Conservation (phyloP, 108 stramenopile genomes). For the Cyclotella atomus region DNA sequence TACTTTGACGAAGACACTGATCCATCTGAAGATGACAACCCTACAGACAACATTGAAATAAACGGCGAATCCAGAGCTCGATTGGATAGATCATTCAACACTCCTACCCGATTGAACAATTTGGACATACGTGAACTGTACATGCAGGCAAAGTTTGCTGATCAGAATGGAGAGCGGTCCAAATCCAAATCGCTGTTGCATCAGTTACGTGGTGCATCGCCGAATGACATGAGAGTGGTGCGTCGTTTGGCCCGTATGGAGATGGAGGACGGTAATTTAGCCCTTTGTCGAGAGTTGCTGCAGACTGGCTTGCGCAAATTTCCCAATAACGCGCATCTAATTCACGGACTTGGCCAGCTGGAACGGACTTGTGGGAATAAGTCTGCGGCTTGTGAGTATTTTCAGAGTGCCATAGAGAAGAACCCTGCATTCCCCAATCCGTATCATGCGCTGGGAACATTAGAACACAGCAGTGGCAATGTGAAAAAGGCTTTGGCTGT, state of each 20-base stretch:
- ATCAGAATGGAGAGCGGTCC: constrained; percentile 66
- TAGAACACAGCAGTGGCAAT: constrained; percentile 71
- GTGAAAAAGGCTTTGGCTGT: constrained; percentile 70
- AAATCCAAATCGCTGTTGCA: constrained; percentile 53
- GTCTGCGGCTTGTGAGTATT: constrained; percentile 47
- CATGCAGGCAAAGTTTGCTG: constrained; percentile 67
- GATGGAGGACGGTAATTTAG: constrained; percentile 60
- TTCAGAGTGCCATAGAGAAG: constrained; percentile 55
- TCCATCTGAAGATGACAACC: constrained; percentile 26
- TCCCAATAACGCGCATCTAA: constrained; percentile 60
- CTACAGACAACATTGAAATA: constrained; percentile 13
- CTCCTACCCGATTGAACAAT: constrained; percentile 61
- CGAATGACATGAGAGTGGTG: constrained; percentile 70
- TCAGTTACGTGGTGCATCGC: constrained; percentile 59
- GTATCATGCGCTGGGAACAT: constrained; percentile 76
- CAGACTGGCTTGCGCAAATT: constrained; percentile 49
- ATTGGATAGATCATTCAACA: constrained; percentile 58
- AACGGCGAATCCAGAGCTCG: constrained; percentile 52
- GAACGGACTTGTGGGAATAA: constrained; percentile 46
- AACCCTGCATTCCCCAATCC: constrained; percentile 72
- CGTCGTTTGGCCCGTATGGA: constrained; percentile 78
- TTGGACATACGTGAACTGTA: constrained; percentile 72
- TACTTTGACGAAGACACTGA: constrained; percentile 27
- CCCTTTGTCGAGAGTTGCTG: constrained; percentile 50
- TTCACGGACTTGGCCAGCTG: constrained; percentile 77